Conservation (phyloP, 352 stramenopile genomes). For the Plasmopara muralis region DNA sequence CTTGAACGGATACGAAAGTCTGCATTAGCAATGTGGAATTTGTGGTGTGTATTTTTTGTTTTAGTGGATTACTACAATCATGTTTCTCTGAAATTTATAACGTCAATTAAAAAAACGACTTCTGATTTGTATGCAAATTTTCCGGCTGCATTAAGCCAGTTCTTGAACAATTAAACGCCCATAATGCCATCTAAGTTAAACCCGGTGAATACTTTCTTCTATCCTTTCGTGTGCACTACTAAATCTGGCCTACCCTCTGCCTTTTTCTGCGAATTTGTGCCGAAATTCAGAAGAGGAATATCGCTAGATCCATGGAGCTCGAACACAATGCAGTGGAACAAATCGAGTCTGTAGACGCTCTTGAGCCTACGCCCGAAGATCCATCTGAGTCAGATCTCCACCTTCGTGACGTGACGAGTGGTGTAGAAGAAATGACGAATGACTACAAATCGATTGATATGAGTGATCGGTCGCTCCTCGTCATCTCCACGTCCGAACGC, state of each 20-base stretch:
- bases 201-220: too few relatives aligned
- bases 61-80: too few relatives aligned
- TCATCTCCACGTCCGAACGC: slow-evolving; percentile 12
- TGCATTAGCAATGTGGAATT: too few relatives aligned
- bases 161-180: slow-evolving; percentile 10
- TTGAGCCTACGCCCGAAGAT: slow-evolving; percentile 7
- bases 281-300: neutral
- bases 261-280: neutral
- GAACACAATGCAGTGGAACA: neutral
- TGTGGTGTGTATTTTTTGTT: too few relatives aligned
- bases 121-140: slow-evolving; percentile 12
- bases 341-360: slow-evolving; percentile 2
- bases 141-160: slow-evolving; percentile 11
- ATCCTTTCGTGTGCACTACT: too few relatives aligned
- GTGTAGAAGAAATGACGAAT: slow-evolving; percentile 5
- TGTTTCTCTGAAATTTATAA: neutral
- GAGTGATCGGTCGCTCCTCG: slow-evolving; percentile 16
- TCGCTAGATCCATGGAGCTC: slow-evolving; percentile 13
- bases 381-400: slow-evolving; percentile 6
- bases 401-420: slow-evolving; percentile 10
- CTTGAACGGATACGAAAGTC: too few relatives aligned
- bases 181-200: too few relatives aligned
- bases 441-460: slow-evolving; percentile 14
- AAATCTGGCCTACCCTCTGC: too few relatives aligned
- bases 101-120: slow-evolving; percentile 1